A percentile compares a stretch with the other conserved stretches of the same genome.
Evolutionary conservation across 2,329 filamentous ascomycete genomes (phyloP).

Genomic region (Penicillium brevicompactum): DNA sequence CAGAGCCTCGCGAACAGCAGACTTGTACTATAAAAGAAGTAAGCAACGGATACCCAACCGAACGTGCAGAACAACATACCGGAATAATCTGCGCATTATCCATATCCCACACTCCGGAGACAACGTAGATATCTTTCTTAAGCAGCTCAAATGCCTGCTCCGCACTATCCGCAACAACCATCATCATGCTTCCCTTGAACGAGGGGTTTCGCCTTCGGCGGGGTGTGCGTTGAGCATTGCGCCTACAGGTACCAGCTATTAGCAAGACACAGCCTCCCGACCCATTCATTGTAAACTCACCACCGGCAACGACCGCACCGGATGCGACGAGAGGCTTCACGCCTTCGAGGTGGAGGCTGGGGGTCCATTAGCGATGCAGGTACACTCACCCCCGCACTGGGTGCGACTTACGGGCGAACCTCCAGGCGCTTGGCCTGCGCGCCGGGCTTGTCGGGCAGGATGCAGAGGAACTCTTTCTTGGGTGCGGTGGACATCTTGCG

Average conservation of each 20-base stretch:
- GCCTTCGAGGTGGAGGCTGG: constrained; percentile 58
- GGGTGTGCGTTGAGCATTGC: constrained; percentile 69
- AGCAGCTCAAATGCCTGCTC: constrained; percentile 70
- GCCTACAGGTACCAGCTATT: constrained; percentile 47
- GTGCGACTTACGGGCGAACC: constrained; percentile 33
- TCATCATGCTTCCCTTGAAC: constrained; percentile 73
- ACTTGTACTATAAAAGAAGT: constrained; percentile 34
- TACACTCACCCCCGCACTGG: too few species aligned
- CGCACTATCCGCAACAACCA: constrained; percentile 66
- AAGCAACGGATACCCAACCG: neutral
- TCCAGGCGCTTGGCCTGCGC: constrained; percentile 63
- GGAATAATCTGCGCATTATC: constrained; percentile 57
- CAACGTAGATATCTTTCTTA: constrained; percentile 72
- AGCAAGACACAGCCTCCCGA: neutral
- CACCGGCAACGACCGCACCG: constrained; percentile 66
- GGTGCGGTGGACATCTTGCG: constrained; percentile 29
- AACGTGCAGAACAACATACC: constrained; percentile 25
- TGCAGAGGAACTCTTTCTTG: constrained; percentile 67
- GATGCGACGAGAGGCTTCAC: constrained; percentile 56
- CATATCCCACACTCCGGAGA: constrained; percentile 77
- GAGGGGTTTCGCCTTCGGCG: constrained; percentile 61
- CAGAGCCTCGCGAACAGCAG: constrained; percentile 29
- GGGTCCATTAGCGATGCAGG: neutral
- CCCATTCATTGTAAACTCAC: constrained; percentile 43
- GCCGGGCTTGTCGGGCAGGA: constrained; percentile 68